Conservation (phyloP, 2,329 filamentous ascomycete species). For the Coniochaeta sp. region DNA sequence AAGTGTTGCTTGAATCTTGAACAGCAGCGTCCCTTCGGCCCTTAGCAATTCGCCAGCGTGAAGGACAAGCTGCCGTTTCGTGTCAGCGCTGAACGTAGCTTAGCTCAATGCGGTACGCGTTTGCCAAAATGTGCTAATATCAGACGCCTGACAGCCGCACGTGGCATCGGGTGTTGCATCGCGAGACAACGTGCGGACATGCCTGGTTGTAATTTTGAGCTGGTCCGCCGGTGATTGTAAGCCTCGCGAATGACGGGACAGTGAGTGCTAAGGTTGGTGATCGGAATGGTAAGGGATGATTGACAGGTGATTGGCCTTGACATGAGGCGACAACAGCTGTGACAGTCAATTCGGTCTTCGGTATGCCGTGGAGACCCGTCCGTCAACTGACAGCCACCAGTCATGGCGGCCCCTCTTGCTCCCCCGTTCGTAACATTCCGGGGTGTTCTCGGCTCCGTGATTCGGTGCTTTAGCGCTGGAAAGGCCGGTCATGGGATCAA, state of each 20-base stretch:
- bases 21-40: neutral
- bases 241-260: neutral
- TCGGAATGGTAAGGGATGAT: neutral
- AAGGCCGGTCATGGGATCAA: neutral
- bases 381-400: neutral
- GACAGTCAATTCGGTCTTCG: neutral
- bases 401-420: neutral
- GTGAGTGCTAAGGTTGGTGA: neutral
- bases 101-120: too few relatives aligned
- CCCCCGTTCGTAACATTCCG: neutral
- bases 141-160: neutral
- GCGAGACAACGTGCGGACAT: neutral
- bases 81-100: too few relatives aligned
- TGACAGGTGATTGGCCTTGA: neutral
- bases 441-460: neutral
- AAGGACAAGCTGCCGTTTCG: neutral
- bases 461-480: neutral
- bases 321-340: neutral
- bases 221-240: neutral
- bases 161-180: neutral
- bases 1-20: neutral
- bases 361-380: neutral
- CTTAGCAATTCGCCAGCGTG: neutral
- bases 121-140: too few relatives aligned
- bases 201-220: neutral